Base-by-base conservation (phyloP, 108 stramenopile species). In the Nitzschia sp. region DNA sequence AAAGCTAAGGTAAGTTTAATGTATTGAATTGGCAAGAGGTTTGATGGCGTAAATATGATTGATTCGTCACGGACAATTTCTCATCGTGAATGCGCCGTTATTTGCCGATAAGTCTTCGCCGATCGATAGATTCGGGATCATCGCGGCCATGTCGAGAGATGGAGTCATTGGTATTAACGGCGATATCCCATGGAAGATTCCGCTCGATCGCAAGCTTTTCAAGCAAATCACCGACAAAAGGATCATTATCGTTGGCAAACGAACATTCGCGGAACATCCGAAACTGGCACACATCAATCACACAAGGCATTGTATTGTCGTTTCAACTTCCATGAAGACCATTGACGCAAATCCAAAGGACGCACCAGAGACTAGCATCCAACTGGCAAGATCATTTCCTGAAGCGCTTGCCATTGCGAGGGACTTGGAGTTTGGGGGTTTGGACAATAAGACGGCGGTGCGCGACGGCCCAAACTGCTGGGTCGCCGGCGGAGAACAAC, bases 71-170 rank as follows among this genome's bases (percentile, higher is more conserved):
- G n/a, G n/a, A n/a, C n/a, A n/a, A n/a, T n/a, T n/a, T n/a, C n/a
- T n/a, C n/a, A n/a, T n/a, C n/a, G n/a, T n/a, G n/a, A n/a, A n/a
- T n/a, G n/a, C n/a, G n/a, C n/a, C n/a, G n/a, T n/a, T n/a, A n/a
- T n/a, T n/a, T n/a, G n/a, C n/a, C n/a, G n/a, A n/a, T n/a, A n/a
- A n/a, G n/a, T n/a, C n/a, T n/a, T n/a, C n/a, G n/a, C n/a, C n/a
- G n/a, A n/a, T n/a, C n/a, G n/a, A n/a, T n/a, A n/a, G n/a, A 46
- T 91, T 94, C 85, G 90, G 93, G 53, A 84, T 94, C 46, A 71
- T 91, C 18, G 87, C 89, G 15, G 93, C 90, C 21, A 70, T 87
- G 63, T 67, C 85, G 23, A 78, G 54, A 15, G 74, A 86, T 66
- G 64, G 77, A 31, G 76, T 92, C 1, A 94, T 91, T 61, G 93